Percentiles rank a stretch among this genome's conserved stretches.
phyloP scores from a whole-genome alignment of 345 rosid species.

The Brassica nigra region DNA sequence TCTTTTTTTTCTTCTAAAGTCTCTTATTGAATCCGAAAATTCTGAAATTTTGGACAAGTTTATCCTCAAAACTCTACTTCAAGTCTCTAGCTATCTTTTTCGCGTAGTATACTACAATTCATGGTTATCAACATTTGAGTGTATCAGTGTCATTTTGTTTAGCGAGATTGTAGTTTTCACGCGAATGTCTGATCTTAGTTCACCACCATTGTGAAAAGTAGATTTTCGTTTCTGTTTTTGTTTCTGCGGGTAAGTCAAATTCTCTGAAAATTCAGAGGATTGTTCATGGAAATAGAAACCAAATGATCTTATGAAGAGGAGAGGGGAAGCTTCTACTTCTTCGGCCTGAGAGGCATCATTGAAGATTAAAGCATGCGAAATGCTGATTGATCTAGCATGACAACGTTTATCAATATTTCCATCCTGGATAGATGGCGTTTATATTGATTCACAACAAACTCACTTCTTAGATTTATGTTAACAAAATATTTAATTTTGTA shows the following conservation, averaged over 20 bases:
- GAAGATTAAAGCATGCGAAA: too few species aligned
- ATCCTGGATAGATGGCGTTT: too few species aligned
- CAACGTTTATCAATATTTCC: too few species aligned
- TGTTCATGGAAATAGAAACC: neutral
- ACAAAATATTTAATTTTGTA: too few species aligned
- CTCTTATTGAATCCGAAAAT: slow-evolving; percentile 10
- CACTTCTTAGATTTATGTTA: too few species aligned
- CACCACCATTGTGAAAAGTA: too few species aligned
- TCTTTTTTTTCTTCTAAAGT: neutral
- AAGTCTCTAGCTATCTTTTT: neutral
- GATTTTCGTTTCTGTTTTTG: too few species aligned
- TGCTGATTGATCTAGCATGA: neutral
- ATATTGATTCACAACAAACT: too few species aligned
- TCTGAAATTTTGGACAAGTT: slow-evolving; percentile 1
- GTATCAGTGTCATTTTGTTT: neutral
- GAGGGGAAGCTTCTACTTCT: neutral
- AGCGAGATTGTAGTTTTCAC: neutral
- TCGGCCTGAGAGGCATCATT: too few species aligned
- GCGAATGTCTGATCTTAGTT: neutral
- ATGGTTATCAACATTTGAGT: neutral
- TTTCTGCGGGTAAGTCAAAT: neutral
- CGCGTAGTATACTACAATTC: neutral
- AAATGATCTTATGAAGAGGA: neutral
- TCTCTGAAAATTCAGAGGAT: neutral
- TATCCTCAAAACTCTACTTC: neutral